Evolutionary conservation across 495 filamentous ascomycete species (phyloP).

Genomic region (Podospora fimiseda): DNA sequence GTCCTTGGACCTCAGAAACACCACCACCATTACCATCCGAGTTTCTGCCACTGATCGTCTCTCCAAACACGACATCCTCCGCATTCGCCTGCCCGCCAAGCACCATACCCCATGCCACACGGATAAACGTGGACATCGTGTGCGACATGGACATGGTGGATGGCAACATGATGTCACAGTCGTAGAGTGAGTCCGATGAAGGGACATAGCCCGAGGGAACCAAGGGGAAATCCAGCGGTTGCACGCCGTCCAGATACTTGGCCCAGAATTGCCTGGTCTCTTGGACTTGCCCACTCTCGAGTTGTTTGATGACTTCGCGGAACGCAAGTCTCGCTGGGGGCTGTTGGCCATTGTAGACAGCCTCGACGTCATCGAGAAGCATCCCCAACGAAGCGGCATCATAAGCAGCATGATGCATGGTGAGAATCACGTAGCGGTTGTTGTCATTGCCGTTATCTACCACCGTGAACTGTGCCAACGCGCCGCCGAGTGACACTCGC

Average conservation of each 20-base stretch:
- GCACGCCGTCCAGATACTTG: slow-evolving; percentile 43
- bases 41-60: slow-evolving; percentile 53
- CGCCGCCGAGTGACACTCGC: slow-evolving; percentile 37
- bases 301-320: slow-evolving; percentile 39
- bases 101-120: slow-evolving; percentile 56
- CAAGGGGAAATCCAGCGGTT: slow-evolving; percentile 51
- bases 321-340: slow-evolving; percentile 17
- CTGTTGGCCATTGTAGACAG: slow-evolving; percentile 25
- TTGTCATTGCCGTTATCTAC: slow-evolving; percentile 33
- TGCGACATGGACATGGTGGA: slow-evolving; percentile 19
- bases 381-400: slow-evolving; percentile 61
- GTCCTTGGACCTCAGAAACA: slow-evolving; percentile 48
- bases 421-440: slow-evolving; percentile 49
- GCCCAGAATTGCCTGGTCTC: slow-evolving; percentile 36
- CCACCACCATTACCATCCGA: slow-evolving; percentile 43
- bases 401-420: slow-evolving; percentile 62
- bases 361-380: slow-evolving; percentile 48
- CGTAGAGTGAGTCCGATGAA: slow-evolving; percentile 44
- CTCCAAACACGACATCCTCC: slow-evolving; percentile 49
- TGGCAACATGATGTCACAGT: slow-evolving; percentile 43
- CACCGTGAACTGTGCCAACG: slow-evolving; percentile 50
- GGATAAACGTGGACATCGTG: slow-evolving; percentile 54
- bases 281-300: slow-evolving; percentile 29
- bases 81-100: slow-evolving; percentile 45
- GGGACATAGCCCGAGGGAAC: slow-evolving; percentile 52